These are phyloP conservation scores for Hansenula lynferdii DNA, from an alignment of 1,139 yeast genomes.

Conservation along the genomic window DNA sequence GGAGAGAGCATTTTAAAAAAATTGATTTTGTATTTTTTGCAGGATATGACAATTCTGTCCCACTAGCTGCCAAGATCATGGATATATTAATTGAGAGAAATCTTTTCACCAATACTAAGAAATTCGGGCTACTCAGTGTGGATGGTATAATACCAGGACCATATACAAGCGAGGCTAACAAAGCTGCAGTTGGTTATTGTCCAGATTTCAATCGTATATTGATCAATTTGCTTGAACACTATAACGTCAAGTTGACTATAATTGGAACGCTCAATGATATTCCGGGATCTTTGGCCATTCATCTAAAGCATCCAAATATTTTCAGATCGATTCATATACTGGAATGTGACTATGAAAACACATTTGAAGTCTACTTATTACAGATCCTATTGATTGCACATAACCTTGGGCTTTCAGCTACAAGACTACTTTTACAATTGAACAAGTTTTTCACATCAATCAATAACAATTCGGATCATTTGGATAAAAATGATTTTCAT, in stretches of 20 bases:
- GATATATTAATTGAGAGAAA: conserved; percentile 13
- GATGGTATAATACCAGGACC: conserved; percentile 17
- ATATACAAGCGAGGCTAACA: conserved; percentile 5
- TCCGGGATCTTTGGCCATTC: conserved; percentile 37
- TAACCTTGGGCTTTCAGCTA: conserved; percentile 20
- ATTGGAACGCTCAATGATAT: conserved; percentile 39
- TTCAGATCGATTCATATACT: conserved; percentile 35
- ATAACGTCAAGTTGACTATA: conserved; percentile 46
- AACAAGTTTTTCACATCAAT: conserved; percentile 14
- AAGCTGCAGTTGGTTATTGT: conserved; percentile 1
- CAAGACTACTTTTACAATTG: conserved; percentile 16
- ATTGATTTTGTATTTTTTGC: conserved; percentile 12
- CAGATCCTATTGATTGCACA: conserved; percentile 31
- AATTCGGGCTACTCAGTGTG: conserved; percentile 14
- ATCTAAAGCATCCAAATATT: conserved; percentile 49
- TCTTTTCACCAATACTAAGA: conserved; percentile 6
- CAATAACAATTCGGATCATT: not conserved
- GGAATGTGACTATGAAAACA: conserved; percentile 18
- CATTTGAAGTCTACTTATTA: conserved; percentile 31
- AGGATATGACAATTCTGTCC: conserved; percentile 14
- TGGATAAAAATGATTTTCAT: conserved; percentile 2
- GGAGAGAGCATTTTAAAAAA: conserved; percentile 16
- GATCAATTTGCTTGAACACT: not conserved
- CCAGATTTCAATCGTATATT: conserved; percentile 2
- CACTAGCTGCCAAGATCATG: conserved; percentile 12